phyloP scores from a whole-genome alignment of 768 basidiomycete species.

The Tulasnella sp. region DNA sequence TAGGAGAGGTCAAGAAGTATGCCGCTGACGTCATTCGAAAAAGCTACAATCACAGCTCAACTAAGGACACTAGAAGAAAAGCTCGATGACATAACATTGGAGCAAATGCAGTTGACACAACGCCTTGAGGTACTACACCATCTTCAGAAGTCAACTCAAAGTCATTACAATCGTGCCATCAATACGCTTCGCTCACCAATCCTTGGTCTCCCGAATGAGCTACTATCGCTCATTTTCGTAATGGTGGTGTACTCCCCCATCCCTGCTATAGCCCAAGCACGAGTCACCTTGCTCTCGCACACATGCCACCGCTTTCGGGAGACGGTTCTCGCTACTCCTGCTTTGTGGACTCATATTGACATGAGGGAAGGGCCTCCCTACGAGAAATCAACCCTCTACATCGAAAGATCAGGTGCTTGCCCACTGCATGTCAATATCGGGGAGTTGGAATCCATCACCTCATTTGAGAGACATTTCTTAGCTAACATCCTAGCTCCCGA shows the following conservation, averaged over 20 bases:
- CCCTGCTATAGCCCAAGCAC: neutral
- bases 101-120: slow-evolving; percentile 2
- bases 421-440: slow-evolving; percentile 7
- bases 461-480: slow-evolving; percentile 3
- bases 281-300: slow-evolving; percentile 3
- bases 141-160: neutral
- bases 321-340: neutral
- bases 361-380: slow-evolving; percentile 8
- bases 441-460: slow-evolving; percentile 3
- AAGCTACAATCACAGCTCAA: neutral
- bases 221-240: neutral
- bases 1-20: no score
- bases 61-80: neutral
- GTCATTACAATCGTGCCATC: slow-evolving; percentile 2
- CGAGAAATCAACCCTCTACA: slow-evolving; percentile 1
- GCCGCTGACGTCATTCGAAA: slow-evolving; percentile 8
- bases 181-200: neutral
- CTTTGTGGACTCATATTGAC: slow-evolving; percentile 11
- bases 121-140: neutral
- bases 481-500: neutral
- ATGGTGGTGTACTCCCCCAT: neutral
- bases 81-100: neutral
- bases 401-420: slow-evolving; percentile 5
- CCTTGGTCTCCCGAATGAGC: slow-evolving; percentile 1
- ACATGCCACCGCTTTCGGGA: slow-evolving; percentile 9